Percentiles rank a stretch among this genome's conserved stretches.
Conservation (phyloP, 768 basidiomycete species). For the Thelephora aurantiotincta region DNA sequence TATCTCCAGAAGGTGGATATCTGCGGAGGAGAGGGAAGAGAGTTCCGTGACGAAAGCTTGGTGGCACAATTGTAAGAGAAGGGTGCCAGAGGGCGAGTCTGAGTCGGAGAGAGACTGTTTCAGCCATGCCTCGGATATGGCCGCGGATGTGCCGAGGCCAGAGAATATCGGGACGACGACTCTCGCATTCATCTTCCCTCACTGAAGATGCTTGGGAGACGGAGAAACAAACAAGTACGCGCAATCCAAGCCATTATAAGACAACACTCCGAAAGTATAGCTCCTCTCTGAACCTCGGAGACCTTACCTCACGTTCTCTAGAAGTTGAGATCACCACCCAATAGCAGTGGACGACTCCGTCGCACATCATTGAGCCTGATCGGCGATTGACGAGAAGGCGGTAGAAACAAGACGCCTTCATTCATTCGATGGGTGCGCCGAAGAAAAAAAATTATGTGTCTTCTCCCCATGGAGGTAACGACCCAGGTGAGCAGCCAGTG, state of each 20-base stretch:
- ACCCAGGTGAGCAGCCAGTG: slow-evolving; percentile 91
- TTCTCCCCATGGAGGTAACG: too few species aligned
- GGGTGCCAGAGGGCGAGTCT: background rate
- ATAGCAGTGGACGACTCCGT: too few species aligned
- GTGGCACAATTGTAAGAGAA: slow-evolving; percentile 1
- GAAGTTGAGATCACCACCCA: too few species aligned
- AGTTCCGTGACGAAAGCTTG: slow-evolving; percentile 2
- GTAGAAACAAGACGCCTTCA: too few species aligned
- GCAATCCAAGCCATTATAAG: background rate
- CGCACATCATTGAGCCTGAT: too few species aligned
- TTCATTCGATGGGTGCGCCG: too few species aligned
- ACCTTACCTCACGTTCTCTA: too few species aligned
- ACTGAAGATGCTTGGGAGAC: background rate
- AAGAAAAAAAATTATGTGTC: too few species aligned
- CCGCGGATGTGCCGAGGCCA: slow-evolving; percentile 1
- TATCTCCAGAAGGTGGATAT: background rate
- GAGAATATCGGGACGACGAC: background rate
- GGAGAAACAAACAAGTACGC: background rate
- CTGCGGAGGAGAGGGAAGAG: background rate
- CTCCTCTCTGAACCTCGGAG: too few species aligned
- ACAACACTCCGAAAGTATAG: too few species aligned
- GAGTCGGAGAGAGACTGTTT: background rate
- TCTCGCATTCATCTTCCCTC: background rate
- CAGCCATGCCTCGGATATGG: background rate
- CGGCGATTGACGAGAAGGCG: too few species aligned